These are phyloP conservation scores for Colletotrichum shisoi DNA, from an alignment of 2,329 filamentous ascomycete species.

Conservation along the genomic window DNA sequence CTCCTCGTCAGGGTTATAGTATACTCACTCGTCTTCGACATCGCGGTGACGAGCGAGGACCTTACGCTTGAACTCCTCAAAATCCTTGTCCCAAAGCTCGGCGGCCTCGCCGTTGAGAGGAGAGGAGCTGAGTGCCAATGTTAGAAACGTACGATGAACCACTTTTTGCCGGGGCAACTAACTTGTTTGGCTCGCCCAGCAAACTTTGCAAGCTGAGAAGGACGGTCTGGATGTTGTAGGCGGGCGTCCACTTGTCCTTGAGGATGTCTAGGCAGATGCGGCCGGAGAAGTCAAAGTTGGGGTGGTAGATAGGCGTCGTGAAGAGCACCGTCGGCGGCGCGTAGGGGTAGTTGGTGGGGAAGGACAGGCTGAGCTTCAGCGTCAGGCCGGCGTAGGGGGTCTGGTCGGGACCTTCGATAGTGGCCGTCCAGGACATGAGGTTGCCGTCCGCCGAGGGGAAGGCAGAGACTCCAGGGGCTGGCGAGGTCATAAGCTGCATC, in stretches of 20 bases:
- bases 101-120: constrained; percentile 96
- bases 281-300: constrained; percentile 96
- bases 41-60: constrained; percentile 69
- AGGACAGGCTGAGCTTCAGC: constrained; percentile 91
- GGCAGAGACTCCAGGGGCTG: constrained; percentile 90
- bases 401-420: constrained; percentile 87
- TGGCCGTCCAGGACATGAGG: constrained; percentile 90
- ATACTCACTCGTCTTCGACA: constrained; percentile 67
- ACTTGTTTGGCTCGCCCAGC: constrained; percentile 98
- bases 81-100: constrained; percentile 91
- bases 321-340: constrained; percentile 89
- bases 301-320: constrained; percentile 99
- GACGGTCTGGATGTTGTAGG: constrained; percentile 95
- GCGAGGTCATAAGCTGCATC: constrained; percentile 97
- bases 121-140: constrained; percentile 70
- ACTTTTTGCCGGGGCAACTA: constrained; percentile 50
- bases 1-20: not conserved
- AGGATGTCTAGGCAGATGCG: constrained; percentile 97
- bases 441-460: constrained; percentile 92
- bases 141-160: constrained; percentile 38
- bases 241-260: constrained; percentile 98
- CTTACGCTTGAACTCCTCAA: constrained; percentile 84
- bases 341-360: constrained; percentile 93
- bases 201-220: constrained; percentile 93
- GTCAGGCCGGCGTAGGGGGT: constrained; percentile 89